Base-by-base conservation (phyloP, 169 alveolate species). In the Toxoplasma gondii region DNA sequence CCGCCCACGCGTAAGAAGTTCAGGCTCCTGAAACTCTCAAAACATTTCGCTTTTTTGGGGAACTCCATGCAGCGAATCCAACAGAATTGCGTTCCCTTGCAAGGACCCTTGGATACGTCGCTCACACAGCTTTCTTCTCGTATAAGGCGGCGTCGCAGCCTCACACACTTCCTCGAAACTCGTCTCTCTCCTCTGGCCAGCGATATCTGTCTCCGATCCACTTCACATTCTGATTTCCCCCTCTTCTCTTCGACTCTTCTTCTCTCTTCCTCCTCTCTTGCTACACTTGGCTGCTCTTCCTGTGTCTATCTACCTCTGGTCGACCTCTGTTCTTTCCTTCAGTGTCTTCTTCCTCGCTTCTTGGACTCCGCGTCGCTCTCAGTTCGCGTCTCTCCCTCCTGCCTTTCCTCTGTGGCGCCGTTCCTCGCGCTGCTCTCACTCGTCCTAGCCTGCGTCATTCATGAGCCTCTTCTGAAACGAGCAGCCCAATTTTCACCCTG, bases 1-100 rank as follows among this genome's bases (percentile, higher is more conserved):
- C n/a, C 90, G 4, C 90, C 90, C 34, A 82, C 90, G 41, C 4
- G 90, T 82, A 82, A 43, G 90, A 10, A 7, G 5, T 67, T 49
- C 58, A 12, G 58, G 12, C 58, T 49, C 12, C 22, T 49, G 58
- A 4, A 4, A 4, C 58, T 4, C 22, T 12, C 58, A 49, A 4
- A 49, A 10, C 41, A 19, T 78, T 78, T 27, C 27, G 17, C 78
- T 64, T 64, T 64, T 27, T 64, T 64, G n/a, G n/a, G n/a, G n/a
- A n/a, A n/a, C n/a, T n/a, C n/a, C n/a, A n/a, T n/a, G n/a, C n/a
- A n/a, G n/a, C n/a, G n/a, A n/a, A n/a, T n/a, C n/a, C n/a, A n/a
- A n/a, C n/a, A n/a, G n/a, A n/a, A n/a, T n/a, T n/a, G n/a, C n/a
- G n/a, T n/a, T n/a, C n/a, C n/a, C n/a, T n/a, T n/a, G n/a, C n/a